Evolutionary conservation across 2,329 filamentous ascomycete genomes (phyloP).

Genomic region (Bertia moriformis): DNA sequence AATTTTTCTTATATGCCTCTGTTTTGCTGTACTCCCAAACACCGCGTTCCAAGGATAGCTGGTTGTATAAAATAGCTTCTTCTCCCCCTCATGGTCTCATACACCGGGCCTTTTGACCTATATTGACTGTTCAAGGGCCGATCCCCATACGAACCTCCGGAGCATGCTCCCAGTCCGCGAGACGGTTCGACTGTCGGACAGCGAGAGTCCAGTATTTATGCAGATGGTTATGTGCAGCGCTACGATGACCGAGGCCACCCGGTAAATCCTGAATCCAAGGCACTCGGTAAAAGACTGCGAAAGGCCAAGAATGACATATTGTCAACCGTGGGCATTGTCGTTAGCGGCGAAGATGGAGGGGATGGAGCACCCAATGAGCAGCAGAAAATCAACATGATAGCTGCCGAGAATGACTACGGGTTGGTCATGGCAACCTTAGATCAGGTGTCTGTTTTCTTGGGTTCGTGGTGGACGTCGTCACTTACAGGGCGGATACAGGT

Average conservation of each 20-base stretch:
- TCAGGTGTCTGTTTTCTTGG: conserved; percentile 20
- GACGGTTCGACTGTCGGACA: not conserved
- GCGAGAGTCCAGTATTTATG: not conserved
- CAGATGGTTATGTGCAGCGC: not conserved
- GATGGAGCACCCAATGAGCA: conserved; percentile 17
- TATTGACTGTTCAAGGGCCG: too few species aligned
- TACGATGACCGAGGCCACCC: not conserved
- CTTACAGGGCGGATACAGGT: conserved; percentile 16
- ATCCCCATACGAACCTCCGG: not conserved
- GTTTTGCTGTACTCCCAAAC: too few species aligned
- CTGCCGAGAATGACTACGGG: conserved; percentile 24
- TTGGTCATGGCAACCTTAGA: conserved; percentile 22
- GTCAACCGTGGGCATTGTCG: not conserved
- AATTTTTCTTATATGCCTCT: too few species aligned
- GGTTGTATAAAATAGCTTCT: too few species aligned
- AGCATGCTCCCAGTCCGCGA: not conserved
- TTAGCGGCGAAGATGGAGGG: not conserved
- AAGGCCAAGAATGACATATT: not conserved
- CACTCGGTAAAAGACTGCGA: not conserved
- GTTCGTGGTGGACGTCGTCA: conserved; percentile 23
- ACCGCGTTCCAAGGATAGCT: too few species aligned
- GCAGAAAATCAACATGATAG: conserved; percentile 18
- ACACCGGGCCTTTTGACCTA: too few species aligned
- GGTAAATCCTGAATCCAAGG: not conserved
- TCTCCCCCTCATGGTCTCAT: too few species aligned